These are phyloP conservation scores for Giardia duodenalis DNA, from an alignment of 208 protist genomes.

Conservation along the genomic window DNA sequence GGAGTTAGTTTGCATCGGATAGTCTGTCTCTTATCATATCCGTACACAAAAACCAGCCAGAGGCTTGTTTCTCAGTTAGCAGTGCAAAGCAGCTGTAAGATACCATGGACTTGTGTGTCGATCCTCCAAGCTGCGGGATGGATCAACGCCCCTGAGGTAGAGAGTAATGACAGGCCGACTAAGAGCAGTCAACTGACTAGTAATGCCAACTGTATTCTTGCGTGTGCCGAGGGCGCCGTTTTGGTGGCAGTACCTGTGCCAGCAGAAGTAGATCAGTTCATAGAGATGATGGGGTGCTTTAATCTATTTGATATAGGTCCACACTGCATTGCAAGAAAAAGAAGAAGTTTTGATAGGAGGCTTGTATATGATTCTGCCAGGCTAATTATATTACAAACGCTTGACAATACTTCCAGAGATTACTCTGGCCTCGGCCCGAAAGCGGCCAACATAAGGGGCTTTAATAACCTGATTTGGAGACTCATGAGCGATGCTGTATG, in stretches of 20 bases:
- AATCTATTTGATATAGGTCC: neutral
- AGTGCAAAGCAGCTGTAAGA: neutral
- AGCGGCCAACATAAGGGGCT: no score
- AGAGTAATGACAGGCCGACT: no score
- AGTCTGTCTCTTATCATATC: neutral
- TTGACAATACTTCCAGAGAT: no score
- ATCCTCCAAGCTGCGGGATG: neutral
- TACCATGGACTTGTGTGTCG: neutral
- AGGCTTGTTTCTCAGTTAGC: neutral
- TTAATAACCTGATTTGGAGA: no score
- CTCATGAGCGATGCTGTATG: no score
- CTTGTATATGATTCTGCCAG: neutral
- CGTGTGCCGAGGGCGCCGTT: neutral
- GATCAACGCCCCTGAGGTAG: no score
- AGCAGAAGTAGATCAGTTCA: neutral
- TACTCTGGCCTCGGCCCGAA: no score
- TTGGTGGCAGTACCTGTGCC: neutral
- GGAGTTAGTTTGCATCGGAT: neutral
- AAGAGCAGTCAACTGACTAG: neutral
- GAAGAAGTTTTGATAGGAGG: neutral
- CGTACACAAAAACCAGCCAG: neutral
- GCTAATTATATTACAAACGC: neutral
- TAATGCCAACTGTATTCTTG: neutral
- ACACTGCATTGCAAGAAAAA: neutral
- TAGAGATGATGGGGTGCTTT: neutral